Evolutionary conservation across 1,284 basidiomycete genomes (phyloP).

Genomic region (Wallemia hederae): DNA sequence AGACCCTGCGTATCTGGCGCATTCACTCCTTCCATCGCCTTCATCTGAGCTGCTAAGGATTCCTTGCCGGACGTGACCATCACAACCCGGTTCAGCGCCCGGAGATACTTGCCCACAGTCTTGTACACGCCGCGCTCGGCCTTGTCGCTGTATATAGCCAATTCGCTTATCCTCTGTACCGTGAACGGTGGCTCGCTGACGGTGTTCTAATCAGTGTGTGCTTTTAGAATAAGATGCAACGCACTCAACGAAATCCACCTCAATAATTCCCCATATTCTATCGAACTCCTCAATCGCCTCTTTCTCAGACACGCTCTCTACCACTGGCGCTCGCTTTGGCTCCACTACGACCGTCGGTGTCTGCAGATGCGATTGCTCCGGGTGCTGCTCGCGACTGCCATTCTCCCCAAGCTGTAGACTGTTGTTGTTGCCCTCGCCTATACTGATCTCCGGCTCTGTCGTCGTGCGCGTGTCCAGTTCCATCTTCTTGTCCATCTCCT

Average conservation of each 20-base stretch:
- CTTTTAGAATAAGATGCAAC: not conserved
- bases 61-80: slow-evolving; percentile 38
- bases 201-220: not conserved
- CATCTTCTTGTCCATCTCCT: not conserved
- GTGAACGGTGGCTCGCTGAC: slow-evolving; percentile 53
- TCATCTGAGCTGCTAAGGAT: slow-evolving; percentile 2
- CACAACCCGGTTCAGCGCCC: slow-evolving; percentile 55
- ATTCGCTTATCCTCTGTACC: slow-evolving; percentile 64
- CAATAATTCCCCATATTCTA: not conserved
- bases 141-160: slow-evolving; percentile 32
- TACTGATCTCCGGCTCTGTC: not conserved
- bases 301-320: not conserved
- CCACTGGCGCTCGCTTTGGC: not conserved
- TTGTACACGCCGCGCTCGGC: slow-evolving; percentile 30
- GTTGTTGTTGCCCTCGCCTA: not conserved
- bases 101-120: slow-evolving; percentile 59
- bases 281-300: not conserved
- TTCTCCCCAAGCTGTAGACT: not conserved
- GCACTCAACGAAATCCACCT: not conserved
- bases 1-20: not conserved
- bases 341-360: not conserved
- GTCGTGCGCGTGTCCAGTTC: not conserved
- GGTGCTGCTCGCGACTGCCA: not conserved
- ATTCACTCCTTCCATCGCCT: slow-evolving; percentile 1
- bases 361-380: no score